Evolutionary conservation across 2,329 filamentous ascomycete genomes (phyloP).

Genomic region (Aureobasidium sp.): DNA sequence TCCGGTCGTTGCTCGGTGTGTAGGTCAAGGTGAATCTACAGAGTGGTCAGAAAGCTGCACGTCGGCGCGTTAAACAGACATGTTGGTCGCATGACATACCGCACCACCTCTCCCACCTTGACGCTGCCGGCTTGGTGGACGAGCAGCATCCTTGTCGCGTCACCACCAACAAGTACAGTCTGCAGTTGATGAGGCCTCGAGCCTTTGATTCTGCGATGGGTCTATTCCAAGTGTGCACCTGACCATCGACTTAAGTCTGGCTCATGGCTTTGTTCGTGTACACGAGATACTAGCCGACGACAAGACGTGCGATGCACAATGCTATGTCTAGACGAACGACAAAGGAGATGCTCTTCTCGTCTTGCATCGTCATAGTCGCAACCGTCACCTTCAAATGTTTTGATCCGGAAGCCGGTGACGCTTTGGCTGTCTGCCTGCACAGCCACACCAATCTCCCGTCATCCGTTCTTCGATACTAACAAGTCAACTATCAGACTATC

Average conservation of each 20-base stretch:
- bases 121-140: constrained; percentile 85
- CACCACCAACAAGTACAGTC: not conserved
- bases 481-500: not conserved
- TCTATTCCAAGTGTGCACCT: not conserved
- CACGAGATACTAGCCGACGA: not conserved
- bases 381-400: constrained; percentile 5
- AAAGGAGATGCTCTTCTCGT: not conserved
- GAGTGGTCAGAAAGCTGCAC: not conserved
- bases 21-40: constrained; percentile 75
- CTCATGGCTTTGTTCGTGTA: not conserved
- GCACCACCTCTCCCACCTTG: constrained; percentile 88
- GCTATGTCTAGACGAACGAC: not conserved
- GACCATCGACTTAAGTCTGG: constrained; percentile 6
- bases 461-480: not conserved
- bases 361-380: not conserved
- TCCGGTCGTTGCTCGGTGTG: constrained; percentile 79
- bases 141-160: constrained; percentile 61
- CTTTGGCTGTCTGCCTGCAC: constrained; percentile 2
- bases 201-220: not conserved
- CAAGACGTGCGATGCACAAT: too few relatives aligned
- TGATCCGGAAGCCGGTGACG: constrained; percentile 1
- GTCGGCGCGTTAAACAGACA: not conserved
- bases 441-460: constrained; percentile 3
- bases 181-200: not conserved
- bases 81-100: constrained; percentile 44